Conservation (phyloP, 1,284 basidiomycete genomes). For the Boletus semigastroideus region DNA sequence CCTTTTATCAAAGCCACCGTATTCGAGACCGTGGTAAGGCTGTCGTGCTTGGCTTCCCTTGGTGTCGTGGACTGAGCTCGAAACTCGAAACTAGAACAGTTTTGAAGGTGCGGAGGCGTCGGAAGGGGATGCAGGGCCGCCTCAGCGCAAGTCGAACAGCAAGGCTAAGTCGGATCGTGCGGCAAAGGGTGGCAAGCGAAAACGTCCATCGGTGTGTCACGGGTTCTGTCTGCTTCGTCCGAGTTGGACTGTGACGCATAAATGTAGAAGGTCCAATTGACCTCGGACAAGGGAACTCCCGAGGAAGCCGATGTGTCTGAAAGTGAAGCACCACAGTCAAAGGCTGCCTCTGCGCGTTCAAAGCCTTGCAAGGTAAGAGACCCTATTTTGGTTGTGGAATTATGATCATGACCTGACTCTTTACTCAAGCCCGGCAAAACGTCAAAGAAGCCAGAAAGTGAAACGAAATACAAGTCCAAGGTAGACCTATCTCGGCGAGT, state of each 20-base stretch:
- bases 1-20: constrained; percentile 43
- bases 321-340: constrained; percentile 2
- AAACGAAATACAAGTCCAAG: constrained; percentile 24
- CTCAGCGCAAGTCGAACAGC: neutral
- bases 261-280: constrained; percentile 2
- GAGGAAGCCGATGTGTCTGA: constrained; percentile 6
- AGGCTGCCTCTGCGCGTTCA: constrained; percentile 10
- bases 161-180: constrained; percentile 1
- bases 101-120: constrained; percentile 1
- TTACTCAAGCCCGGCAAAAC: constrained; percentile 8
- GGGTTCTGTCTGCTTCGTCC: neutral
- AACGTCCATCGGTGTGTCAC: constrained; percentile 14
- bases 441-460: constrained; percentile 21
- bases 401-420: constrained; percentile 2
- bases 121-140: neutral
- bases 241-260: no score
- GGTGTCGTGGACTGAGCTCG: neutral
- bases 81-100: constrained; percentile 11
- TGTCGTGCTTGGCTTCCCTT: neutral
- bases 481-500: constrained; percentile 4
- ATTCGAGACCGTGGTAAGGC: constrained; percentile 40
- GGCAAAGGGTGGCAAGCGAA: constrained; percentile 5
- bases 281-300: neutral
- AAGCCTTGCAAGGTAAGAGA: constrained; percentile 15
- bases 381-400: neutral